Evolutionary conservation across 179 eudicot species (phyloP).

Genomic region (Heliamphora pulchella): DNA sequence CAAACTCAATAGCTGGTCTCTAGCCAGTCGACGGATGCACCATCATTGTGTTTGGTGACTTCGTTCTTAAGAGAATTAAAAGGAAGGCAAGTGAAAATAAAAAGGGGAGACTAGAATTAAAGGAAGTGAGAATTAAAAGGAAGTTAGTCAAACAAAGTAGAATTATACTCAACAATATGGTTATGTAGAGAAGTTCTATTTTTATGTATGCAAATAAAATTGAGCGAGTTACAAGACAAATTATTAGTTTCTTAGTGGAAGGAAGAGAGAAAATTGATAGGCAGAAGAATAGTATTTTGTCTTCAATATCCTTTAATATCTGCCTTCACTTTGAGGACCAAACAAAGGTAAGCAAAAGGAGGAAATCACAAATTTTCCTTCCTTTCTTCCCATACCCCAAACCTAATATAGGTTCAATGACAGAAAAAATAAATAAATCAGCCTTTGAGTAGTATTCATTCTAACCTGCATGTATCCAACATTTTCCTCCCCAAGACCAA

Average conservation of each 20-base stretch:
- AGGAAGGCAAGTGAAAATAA: background rate
- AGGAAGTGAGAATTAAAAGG: background rate
- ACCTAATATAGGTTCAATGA: slow-evolving; percentile 12
- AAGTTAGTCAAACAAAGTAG: background rate
- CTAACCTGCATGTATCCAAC: slow-evolving; percentile 99
- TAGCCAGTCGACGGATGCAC: no score
- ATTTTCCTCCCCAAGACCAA: slow-evolving; percentile 82
- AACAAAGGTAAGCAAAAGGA: background rate
- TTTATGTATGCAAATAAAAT: background rate
- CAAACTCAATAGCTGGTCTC: no score
- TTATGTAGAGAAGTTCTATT: background rate
- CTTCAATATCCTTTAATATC: background rate
- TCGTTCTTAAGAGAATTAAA: no score
- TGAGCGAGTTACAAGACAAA: background rate
- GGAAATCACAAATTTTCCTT: background rate
- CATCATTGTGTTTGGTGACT: background rate
- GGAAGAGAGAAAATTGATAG: background rate
- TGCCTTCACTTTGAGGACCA: background rate
- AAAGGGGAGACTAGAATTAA: background rate
- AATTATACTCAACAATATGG: background rate
- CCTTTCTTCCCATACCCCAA: background rate
- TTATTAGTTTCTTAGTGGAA: background rate
- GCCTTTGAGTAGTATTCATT: background rate
- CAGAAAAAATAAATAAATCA: background rate
- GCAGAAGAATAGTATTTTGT: background rate